Base-by-base conservation (phyloP, 2,329 filamentous ascomycete genomes). In the Xylariales sp. region DNA sequence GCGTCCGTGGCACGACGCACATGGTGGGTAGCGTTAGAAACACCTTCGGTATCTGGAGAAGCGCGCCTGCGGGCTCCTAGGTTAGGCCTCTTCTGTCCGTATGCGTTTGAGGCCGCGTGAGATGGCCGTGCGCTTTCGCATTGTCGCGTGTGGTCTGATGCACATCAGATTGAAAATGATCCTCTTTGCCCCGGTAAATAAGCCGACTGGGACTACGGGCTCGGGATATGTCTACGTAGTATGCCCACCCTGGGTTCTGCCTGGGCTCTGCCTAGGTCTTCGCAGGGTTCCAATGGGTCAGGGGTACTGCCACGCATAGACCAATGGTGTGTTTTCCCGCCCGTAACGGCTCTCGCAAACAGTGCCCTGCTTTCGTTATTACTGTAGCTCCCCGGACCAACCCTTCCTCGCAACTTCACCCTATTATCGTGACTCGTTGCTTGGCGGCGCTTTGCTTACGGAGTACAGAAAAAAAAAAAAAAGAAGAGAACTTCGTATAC, bases 161-260 rank as follows among this genome's bases (percentile, higher is more conserved):
- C 39, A 41, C 39, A 14, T 41, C 39, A 41, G 39, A 41, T 14
- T 14, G n/a, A n/a, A 54, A 39, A 54, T 48, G 28, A 46, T 36
- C 39, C 39, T 28, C 36, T 18, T 30, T 61, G 18, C 7, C 10
- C 39, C 53, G 18, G n/a, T 28, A 30, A 56, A 53, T 63, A 63
- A 63, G 52, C 61, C 61, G 59, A 52, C 36, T 49, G 14, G 60
- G 46, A 49, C 30, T 36, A 55, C 60, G 43, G 60, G 14, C 12
- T 56, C 43, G 34, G 60, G 32, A 55, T 28, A 43, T 45, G n/a
- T 39, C 52, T 28, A 49, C n/a, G 18, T 55, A 18, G 16, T 23
- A 39, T 23, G 30, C 50, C 32, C 32, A 43, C 45, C 23, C 23
- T 23, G 23, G 23, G 23, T 23, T 23, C 23, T 23, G 23, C 23